Percentiles rank a stretch among this genome's conserved stretches.
These are phyloP conservation scores for Phytomonas sp. DNA, from an alignment of 208 protist genomes.

Conservation along the genomic window DNA sequence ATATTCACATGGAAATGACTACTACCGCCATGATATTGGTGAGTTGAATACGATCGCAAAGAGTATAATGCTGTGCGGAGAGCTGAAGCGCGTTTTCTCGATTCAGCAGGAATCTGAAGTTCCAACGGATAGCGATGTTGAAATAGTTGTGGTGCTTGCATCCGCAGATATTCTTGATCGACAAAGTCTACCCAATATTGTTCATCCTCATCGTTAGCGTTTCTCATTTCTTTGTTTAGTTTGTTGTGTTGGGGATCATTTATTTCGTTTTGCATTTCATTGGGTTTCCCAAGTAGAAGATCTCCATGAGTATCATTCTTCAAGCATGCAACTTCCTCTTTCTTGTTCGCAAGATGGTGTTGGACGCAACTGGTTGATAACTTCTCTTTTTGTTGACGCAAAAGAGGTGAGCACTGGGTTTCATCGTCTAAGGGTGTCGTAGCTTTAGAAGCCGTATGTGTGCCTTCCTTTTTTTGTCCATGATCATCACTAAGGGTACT, in stretches of 20 bases:
- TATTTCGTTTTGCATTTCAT: neutral
- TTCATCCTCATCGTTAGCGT: neutral
- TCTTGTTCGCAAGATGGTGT: neutral
- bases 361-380: neutral
- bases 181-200: neutral
- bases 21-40: neutral
- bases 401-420: neutral
- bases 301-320: neutral
- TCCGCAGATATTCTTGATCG: neutral
- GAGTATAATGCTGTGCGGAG: constrained; percentile 1
- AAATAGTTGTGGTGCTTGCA: neutral
- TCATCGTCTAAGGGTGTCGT: neutral
- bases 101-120: neutral
- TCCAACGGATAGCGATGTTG: neutral
- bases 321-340: neutral
- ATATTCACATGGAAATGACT: neutral
- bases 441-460: neutral
- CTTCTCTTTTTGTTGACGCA: neutral
- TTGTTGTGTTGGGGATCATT: neutral
- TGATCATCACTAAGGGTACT: neutral
- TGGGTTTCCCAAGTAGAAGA: neutral
- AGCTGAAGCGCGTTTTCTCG: neutral
- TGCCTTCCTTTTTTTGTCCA: neutral
- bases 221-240: neutral
- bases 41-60: neutral